Conservation (phyloP, 139 green algal species). For the Auxenochlorella pyrenoidosa region DNA sequence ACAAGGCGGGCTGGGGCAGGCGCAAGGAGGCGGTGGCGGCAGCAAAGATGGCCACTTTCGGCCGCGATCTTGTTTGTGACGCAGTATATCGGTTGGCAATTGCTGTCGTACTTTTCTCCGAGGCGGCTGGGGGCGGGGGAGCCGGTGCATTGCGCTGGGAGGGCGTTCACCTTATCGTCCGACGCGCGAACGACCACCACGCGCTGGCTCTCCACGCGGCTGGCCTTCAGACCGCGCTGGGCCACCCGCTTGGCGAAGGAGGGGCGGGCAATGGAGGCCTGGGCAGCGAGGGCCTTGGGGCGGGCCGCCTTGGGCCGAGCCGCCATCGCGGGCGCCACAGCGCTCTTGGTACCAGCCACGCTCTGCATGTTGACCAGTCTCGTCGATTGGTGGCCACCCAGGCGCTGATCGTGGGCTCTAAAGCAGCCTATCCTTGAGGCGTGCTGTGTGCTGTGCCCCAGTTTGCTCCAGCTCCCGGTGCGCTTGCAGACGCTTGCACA, state of each 20-base stretch:
- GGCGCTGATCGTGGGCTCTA: neutral
- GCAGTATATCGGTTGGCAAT: no score
- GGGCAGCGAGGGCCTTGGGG: constrained; percentile 16
- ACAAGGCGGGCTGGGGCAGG: neutral
- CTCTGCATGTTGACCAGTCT: neutral
- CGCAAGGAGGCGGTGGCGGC: neutral
- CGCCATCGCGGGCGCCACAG: constrained; percentile 1
- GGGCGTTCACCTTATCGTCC: constrained; percentile 46
- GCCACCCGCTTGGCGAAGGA: neutral
- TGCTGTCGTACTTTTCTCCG: no score
- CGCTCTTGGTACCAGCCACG: neutral
- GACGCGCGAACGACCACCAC: constrained; percentile 44
- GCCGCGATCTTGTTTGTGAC: no score
- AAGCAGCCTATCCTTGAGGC: no score
- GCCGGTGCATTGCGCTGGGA: neutral
- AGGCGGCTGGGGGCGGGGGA: no score
- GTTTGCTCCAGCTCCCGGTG: no score
- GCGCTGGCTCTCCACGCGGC: constrained; percentile 4
- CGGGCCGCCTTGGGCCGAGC: neutral
- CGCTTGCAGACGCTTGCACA: no score
- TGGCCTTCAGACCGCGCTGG: neutral
- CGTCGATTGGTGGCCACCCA: neutral
- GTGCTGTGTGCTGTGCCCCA: no score
- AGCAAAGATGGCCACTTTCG: no score
- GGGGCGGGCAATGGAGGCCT: constrained; percentile 16